Evolutionary conservation across 805 yeast genomes (phyloP).

Genomic region (Kockiozyma suomiensis): DNA sequence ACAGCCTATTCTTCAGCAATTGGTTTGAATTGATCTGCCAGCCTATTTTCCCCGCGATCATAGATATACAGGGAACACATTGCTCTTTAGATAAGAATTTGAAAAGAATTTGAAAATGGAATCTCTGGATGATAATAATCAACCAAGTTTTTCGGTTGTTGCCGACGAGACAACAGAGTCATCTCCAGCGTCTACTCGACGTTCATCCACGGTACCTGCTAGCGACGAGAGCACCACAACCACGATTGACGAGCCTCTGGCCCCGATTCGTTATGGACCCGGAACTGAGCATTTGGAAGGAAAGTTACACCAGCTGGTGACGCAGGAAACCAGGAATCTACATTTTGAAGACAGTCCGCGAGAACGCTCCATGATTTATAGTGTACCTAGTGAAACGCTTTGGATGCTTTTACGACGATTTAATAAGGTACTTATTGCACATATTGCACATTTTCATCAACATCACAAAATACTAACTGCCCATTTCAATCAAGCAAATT

Average conservation of each 20-base stretch:
- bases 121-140: too few relatives aligned
- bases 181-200: neutral
- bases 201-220: neutral
- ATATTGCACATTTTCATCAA: neutral
- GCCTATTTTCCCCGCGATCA: too few relatives aligned
- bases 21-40: too few relatives aligned
- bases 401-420: conserved; percentile 22
- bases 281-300: conserved; percentile 1
- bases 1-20: too few relatives aligned
- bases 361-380: neutral
- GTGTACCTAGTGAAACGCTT: conserved; percentile 1
- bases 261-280: neutral
- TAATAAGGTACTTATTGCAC: conserved; percentile 2
- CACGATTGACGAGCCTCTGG: neutral
- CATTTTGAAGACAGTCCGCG: conserved; percentile 1
- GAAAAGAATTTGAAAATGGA: too few relatives aligned
- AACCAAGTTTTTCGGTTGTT: too few relatives aligned
- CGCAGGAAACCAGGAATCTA: neutral
- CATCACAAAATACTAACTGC: neutral
- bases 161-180: neutral
- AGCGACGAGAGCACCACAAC: neutral
- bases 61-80: too few relatives aligned
- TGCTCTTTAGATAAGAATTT: too few relatives aligned
- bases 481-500: conserved; percentile 1
- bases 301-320: neutral